Evolutionary conservation across 108 stramenopile species (phyloP), one percentile per base, ranked within the genome.

Genomic region (Cyclostephanos tholiformis): DNA sequence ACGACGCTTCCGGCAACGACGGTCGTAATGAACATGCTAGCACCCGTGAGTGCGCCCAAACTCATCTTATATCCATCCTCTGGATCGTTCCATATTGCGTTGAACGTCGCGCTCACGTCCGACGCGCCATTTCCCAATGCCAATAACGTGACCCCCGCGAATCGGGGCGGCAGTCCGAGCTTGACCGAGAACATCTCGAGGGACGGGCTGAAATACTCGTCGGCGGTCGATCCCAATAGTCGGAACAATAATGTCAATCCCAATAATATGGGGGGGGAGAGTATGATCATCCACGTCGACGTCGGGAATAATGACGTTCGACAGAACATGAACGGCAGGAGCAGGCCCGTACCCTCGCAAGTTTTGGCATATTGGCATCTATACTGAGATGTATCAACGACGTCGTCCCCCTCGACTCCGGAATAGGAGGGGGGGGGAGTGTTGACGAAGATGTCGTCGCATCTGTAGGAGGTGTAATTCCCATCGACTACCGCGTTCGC

Each of bases 101-200:
- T 91, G 39, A 97, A 85, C 25, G 96, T 93, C 6, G 97, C 94
- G 48, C 84, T 87, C 0, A 98, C 97, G 73, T 99, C 98, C 16
- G 97, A 94, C 10, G 98, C 97, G 14, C 98, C 98, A 86, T 99
- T 99, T 22, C 98, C 98, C 55, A 99, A 74, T 6, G 98, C 97
- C 64, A 99, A 79, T 12, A 98, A 75, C 0, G 97, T 94, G 27
- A 99, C 98, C 0, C 98, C 98, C 2, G 97, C 97, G 72, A 99
- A 95, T 10, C 97, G 90, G 0, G 97, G 96, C 5, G 97, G 91
- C 29, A 99, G 71, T 8, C 96, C 88, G 65, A 97, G 53, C 67
- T 94, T 82, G 22, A 75, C 39, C 30, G 84, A 87, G 62, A 99
- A 96, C 91, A 88, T 90, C 79, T 96, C 97, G 50, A 99, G 76